Conservation (phyloP, 2,329 filamentous ascomycete species). For the Elsinoe perseae region DNA sequence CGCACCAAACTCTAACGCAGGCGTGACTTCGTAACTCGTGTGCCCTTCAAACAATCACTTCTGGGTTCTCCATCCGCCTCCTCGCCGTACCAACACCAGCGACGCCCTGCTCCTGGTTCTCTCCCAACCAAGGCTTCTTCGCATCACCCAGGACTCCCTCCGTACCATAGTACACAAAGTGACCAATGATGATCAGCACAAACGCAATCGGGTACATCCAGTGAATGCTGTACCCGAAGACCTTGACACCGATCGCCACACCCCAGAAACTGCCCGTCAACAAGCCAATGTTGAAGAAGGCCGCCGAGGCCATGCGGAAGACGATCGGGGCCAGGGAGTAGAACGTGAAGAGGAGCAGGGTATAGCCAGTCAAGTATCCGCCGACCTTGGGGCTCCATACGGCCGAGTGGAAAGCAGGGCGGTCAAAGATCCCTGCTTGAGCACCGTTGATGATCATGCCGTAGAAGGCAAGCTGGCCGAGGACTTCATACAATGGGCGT, state of each 20-base stretch:
- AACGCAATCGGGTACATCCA: slow-evolving; percentile 95
- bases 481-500: slow-evolving; percentile 82
- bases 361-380: slow-evolving; percentile 86
- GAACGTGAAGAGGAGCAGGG: slow-evolving; percentile 72
- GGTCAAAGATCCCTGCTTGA: slow-evolving; percentile 88
- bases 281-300: slow-evolving; percentile 93
- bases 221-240: slow-evolving; percentile 73
- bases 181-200: slow-evolving; percentile 78
- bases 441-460: slow-evolving; percentile 85
- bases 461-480: slow-evolving; percentile 83
- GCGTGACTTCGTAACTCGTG: not conserved
- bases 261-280: slow-evolving; percentile 97
- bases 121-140: slow-evolving; percentile 90
- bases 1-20: slow-evolving; percentile 26
- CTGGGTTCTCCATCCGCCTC: slow-evolving; percentile 44
- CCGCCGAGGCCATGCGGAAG: slow-evolving; percentile 80
- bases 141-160: slow-evolving; percentile 77
- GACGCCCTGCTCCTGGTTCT: slow-evolving; percentile 73
- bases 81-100: slow-evolving; percentile 79
- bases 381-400: slow-evolving; percentile 48
- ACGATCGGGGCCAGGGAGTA: slow-evolving; percentile 82
- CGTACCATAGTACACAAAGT: slow-evolving; percentile 79
- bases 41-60: slow-evolving; percentile 30
- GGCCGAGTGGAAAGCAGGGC: slow-evolving; percentile 52
- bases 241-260: slow-evolving; percentile 79